A percentile compares a stretch with the other conserved stretches of the same genome.
Conservation (phyloP, 768 basidiomycete species). For the Podaxis rugospora region DNA sequence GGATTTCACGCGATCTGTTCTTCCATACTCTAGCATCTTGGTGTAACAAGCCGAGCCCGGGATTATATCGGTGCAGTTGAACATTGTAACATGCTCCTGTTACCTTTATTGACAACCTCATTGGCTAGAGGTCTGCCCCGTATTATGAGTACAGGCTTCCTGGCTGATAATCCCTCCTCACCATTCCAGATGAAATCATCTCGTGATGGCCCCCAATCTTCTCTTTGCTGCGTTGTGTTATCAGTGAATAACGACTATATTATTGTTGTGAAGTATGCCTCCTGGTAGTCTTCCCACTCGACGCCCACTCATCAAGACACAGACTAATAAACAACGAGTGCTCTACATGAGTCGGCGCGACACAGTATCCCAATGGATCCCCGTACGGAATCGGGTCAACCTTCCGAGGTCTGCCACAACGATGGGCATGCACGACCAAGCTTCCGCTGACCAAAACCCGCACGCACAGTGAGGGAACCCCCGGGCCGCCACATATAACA, state of each 20-base stretch:
- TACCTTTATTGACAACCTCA: constrained; percentile 2
- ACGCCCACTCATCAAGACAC: not conserved
- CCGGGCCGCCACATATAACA: not conserved
- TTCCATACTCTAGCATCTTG: not conserved
- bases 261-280: not conserved
- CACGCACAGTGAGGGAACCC: not conserved
- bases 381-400: not conserved
- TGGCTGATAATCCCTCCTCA: not conserved
- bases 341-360: not conserved
- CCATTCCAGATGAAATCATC: not conserved
- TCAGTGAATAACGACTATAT: not conserved
- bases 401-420: not conserved
- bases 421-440: not conserved
- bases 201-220: not conserved
- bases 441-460: not conserved
- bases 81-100: not conserved
- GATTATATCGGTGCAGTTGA: not conserved
- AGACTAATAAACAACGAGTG: not conserved
- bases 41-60: not conserved
- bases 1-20: not conserved
- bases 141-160: not conserved
- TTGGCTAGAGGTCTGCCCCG: not conserved
- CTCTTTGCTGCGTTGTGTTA: not conserved
- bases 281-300: not conserved
- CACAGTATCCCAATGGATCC: not conserved